Conservation (phyloP, 129 eudicot genomes). For the Helianthus annuus region HanXRQr2.0-SUNRISE NC_035433.2:136950901-136951400, state of each 20-base stretch:
- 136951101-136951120: conserved; percentile 57
- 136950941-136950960: not conserved
- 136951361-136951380: conserved; percentile 3
- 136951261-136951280: conserved; percentile 1
- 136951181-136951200: conserved; percentile 13
- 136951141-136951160: conserved; percentile 20
- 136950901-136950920: conserved; percentile 66
- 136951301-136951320: conserved; percentile 11
- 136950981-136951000: conserved; percentile 17
- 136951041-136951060: conserved; percentile 89
- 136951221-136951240: conserved; percentile 16
- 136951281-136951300: conserved; percentile 10
- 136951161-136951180: conserved; percentile 5
- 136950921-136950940: conserved; percentile 26
- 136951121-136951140: not conserved
- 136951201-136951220: conserved; percentile 29
- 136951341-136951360: not conserved
- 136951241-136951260: conserved; percentile 27
- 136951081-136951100: conserved; percentile 96
- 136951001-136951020: conserved; percentile 80
- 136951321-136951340: conserved; percentile 11
- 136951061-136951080: conserved; percentile 70
- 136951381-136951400: not conserved
- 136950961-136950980: conserved; percentile 12
- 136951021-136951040: conserved; percentile 95